Evolutionary conservation across 2,329 filamentous ascomycete genomes (phyloP).

Genomic region (Cladobotryum protrusum): DNA sequence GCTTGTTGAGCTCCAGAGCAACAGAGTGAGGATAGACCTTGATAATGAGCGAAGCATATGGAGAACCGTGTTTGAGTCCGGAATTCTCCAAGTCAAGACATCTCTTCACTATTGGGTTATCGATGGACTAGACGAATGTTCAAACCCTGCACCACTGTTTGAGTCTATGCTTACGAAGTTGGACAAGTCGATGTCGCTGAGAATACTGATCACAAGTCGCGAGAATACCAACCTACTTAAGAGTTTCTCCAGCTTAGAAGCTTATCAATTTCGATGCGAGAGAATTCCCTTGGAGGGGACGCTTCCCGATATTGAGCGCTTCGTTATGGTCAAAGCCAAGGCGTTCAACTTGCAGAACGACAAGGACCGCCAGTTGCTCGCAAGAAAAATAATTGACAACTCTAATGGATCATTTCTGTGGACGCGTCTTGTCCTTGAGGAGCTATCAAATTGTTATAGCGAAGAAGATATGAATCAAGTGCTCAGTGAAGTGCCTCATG

Average conservation of each 20-base stretch:
- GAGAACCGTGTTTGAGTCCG: neutral
- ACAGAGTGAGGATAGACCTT: too few species aligned
- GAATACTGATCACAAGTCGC: slow-evolving; percentile 20
- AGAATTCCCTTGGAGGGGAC: too few species aligned
- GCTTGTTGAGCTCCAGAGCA: too few species aligned
- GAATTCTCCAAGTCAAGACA: neutral
- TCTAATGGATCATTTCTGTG: slow-evolving; percentile 32
- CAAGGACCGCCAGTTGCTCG: slow-evolving; percentile 18
- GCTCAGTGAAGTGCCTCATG: slow-evolving; percentile 26
- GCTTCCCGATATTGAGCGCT: neutral
- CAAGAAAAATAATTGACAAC: slow-evolving; percentile 27
- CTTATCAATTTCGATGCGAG: too few species aligned
- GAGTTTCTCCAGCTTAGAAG: too few species aligned
- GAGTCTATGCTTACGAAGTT: slow-evolving; percentile 18
- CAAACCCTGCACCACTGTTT: slow-evolving; percentile 14
- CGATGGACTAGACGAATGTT: slow-evolving; percentile 30
- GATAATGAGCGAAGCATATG: too few species aligned
- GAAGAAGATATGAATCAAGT: slow-evolving; percentile 23
- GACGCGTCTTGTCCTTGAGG: slow-evolving; percentile 27
- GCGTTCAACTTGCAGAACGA: neutral
- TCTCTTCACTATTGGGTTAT: slow-evolving; percentile 25
- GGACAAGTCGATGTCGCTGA: slow-evolving; percentile 10
- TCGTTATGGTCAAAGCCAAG: neutral
- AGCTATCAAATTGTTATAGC: slow-evolving; percentile 23
- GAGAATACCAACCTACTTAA: neutral